phyloP scores from a whole-genome alignment of 2,329 filamentous ascomycete genomes.

The Trichoderma breve region DNA sequence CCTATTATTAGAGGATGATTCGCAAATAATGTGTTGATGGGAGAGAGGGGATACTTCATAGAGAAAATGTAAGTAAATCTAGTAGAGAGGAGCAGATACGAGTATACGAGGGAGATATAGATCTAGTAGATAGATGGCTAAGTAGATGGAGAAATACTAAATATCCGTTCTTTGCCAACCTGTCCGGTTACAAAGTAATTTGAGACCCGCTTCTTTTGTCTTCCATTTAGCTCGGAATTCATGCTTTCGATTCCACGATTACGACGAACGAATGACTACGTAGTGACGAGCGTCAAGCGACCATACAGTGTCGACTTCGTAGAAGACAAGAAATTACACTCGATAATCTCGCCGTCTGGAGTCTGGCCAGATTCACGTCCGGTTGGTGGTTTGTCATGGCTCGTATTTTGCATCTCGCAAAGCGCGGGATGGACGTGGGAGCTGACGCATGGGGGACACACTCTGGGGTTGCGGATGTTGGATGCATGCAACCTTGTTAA shows the following conservation, averaged over 20 bases:
- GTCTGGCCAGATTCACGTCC: background rate
- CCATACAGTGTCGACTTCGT: background rate
- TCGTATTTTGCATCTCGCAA: background rate
- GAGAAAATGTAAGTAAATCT: background rate
- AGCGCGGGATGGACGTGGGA: conserved; percentile 4
- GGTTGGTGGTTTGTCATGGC: background rate
- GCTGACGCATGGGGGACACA: background rate
- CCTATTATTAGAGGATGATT: background rate
- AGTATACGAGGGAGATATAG: background rate
- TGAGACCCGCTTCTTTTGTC: background rate
- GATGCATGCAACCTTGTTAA: background rate
- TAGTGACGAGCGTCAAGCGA: background rate
- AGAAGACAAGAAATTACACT: background rate
- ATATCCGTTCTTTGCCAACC: background rate
- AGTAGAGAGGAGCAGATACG: background rate
- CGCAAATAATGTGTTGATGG: background rate
- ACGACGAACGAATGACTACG: background rate
- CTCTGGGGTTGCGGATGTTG: background rate
- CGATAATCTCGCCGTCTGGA: background rate
- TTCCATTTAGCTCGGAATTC: background rate
- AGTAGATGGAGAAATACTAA: background rate
- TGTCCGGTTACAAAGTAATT: background rate
- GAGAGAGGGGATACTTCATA: background rate
- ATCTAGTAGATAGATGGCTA: background rate
- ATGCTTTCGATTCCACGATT: background rate